A percentile compares a stretch with the other conserved stretches of the same genome.
These are phyloP conservation scores for Hyaloperonospora arabidopsidis DNA, from an alignment of 352 stramenopile genomes.

Conservation along the genomic window DNA sequence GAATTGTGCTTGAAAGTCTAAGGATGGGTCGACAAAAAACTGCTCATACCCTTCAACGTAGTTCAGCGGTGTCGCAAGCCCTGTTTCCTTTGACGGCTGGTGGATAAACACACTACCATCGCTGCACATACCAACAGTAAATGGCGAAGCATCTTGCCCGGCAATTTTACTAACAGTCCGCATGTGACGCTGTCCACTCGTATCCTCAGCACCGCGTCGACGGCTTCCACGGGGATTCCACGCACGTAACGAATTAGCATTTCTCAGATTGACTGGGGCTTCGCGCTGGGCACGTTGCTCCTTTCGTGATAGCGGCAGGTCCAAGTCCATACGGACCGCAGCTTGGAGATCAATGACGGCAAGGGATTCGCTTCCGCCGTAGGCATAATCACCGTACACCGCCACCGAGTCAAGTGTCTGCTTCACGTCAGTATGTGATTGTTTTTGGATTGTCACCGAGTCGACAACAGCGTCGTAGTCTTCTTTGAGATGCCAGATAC, in stretches of 20 bases:
- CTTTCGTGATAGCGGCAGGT: conserved; percentile 56
- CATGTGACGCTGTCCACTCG: conserved; percentile 51
- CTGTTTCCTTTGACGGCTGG: conserved; percentile 36
- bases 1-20: conserved; percentile 68
- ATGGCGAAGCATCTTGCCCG: conserved; percentile 45
- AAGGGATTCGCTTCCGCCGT: conserved; percentile 59
- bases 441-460: conserved; percentile 47
- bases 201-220: conserved; percentile 41
- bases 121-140: conserved; percentile 76
- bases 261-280: conserved; percentile 25
- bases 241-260: conserved; percentile 30
- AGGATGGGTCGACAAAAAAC: conserved; percentile 73
- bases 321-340: conserved; percentile 55
- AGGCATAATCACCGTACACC: conserved; percentile 68
- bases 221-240: conserved; percentile 36
- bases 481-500: conserved; percentile 74
- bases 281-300: conserved; percentile 46
- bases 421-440: conserved; percentile 68
- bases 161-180: conserved; percentile 63
- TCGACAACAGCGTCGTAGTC: conserved; percentile 28
- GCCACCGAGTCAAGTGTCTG: conserved; percentile 54
- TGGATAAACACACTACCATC: conserved; percentile 81
- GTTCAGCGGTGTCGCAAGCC: conserved; percentile 56
- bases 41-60: conserved; percentile 77
- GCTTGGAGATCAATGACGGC: conserved; percentile 56